Evolutionary conservation across 768 basidiomycete species (phyloP), one percentile per base, ranked within the genome.

Genomic region (Calvatia gigantea): DNA sequence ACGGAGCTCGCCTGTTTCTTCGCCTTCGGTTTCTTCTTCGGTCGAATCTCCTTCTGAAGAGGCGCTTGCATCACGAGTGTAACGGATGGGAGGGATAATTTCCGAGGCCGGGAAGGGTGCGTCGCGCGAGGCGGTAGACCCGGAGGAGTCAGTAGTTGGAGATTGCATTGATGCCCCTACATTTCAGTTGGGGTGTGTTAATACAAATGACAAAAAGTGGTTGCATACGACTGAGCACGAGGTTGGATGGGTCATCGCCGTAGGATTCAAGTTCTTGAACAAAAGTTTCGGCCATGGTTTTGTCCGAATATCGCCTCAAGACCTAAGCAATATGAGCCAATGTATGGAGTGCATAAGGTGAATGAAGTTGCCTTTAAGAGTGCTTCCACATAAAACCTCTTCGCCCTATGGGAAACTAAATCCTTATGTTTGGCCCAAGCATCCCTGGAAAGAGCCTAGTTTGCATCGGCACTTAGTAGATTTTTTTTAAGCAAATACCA

Each of bases 401-500:
- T 95, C 2, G 95, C 94, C 64, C 95, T 89, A 51, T 79, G 79
- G 21, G 80, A 67, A 59, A 87, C 83, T 37, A 94, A 66, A 60
- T 94, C 92, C 61, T 85, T 88, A 66, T 95, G 92, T 67, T 94
- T 96, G 44, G 89, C 87, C 95, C 95, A 98, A 41, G 91, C 91
- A 73, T 95, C 94, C 92, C 93, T 94, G 50, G 23, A 19, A 51
- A 15, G 23, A 55, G 33, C 37, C 62, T 31, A 63, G 35, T 29
- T 32, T 25, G 25, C 48, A 46, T 54, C 21, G 31, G 29, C 44
- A 29, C 15, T 23, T 19, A 19, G 44, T 21, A 11, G 37, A 32
- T 33, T 14, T 51, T 25, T 44, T 23, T 25, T 12, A 51, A 27
- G 58, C n/a, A 61, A 78, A 23, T 60, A 92, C 94, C 94, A 97